Base-by-base conservation (phyloP, 2,329 filamentous ascomycete species). In the Fusarium transvaalense region DNA sequence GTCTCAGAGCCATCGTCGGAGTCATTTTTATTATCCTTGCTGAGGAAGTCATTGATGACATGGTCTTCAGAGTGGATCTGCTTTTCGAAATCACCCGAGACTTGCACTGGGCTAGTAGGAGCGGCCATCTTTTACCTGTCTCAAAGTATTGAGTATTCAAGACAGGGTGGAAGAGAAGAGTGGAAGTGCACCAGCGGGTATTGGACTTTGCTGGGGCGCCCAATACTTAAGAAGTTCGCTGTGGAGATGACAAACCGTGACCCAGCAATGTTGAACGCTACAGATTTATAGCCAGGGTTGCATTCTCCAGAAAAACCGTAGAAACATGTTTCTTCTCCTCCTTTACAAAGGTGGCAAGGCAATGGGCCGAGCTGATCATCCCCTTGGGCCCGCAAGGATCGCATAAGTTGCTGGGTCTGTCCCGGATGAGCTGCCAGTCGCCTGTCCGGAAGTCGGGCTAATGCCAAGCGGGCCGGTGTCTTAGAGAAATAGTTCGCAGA, bases 1-100 rank as follows among this genome's bases (percentile, higher is more conserved):
- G 71, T 56, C 23, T 75, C 71, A 13, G 74, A 76, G 25, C 59
- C 64, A 23, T 71, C 64, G 41, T 73, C 67, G 6, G 66, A 70
- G 17, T 64, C 58, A 19, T 62, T 63, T 10, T 65, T 60, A 23
- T 71, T 62, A 12, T 57, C 42, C 27, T 72, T 64, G 3, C 59
- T 53, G 8, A 61, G 64, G 21, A 58, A 23, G 23, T 67, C 48
- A 10, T 35, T 51, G 41, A 62, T 39, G 10, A 27, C 31, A 19
- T 63, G 59, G 31, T 55, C 52, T 13, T 62, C 54, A 8, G 60
- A 41, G 6, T 64, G 58, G n/a, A 61, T 65, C 32, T 71, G 57
- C 46, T 73, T 73, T 43, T 73, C 64, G 17, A 37, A 39, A 41
- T 71, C 64, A 25, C 48, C 32, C 31, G 57, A 55, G 29, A 31